phyloP scores from a whole-genome alignment of 1,284 basidiomycete genomes.

The Cronartium quercuum region DNA sequence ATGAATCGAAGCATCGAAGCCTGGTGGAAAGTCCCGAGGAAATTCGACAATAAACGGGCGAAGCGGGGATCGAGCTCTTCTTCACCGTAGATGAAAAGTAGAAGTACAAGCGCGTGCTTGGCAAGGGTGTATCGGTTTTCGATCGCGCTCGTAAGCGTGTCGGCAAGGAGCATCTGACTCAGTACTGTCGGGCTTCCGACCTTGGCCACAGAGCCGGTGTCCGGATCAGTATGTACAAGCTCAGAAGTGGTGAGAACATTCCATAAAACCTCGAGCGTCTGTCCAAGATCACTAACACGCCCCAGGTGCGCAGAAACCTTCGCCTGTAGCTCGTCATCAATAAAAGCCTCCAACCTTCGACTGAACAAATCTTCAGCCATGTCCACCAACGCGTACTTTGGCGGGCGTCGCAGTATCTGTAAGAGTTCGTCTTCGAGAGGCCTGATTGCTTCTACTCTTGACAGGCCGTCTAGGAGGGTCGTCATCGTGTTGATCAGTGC shows the following conservation, averaged over 20 bases:
- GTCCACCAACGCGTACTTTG: constrained; percentile 17
- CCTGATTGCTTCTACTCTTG: constrained; percentile 8
- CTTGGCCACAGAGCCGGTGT: not conserved
- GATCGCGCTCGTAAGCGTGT: constrained; percentile 45
- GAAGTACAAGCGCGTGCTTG: constrained; percentile 48
- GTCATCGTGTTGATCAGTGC: constrained; percentile 6
- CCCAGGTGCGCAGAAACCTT: not conserved
- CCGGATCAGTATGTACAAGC: constrained; percentile 8
- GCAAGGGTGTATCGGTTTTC: constrained; percentile 48
- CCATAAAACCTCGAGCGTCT: constrained; percentile 17
- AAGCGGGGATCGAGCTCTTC: not conserved
- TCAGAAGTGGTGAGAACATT: constrained; percentile 28
- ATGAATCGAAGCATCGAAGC: constrained; percentile 49
- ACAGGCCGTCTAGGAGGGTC: not conserved
- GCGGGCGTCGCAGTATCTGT: constrained; percentile 10
- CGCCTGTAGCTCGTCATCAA: constrained; percentile 6
- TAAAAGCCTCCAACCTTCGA: constrained; percentile 20
- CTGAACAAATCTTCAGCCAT: constrained; percentile 22
- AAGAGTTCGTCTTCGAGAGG: constrained; percentile 31
- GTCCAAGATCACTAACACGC: constrained; percentile 10
- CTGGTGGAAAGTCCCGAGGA: constrained; percentile 48
- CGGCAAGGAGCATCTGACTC: constrained; percentile 48
- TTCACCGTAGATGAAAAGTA: constrained; percentile 47
- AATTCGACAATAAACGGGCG: constrained; percentile 30
- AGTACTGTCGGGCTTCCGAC: constrained; percentile 45